phyloP scores from a whole-genome alignment of 2,329 filamentous ascomycete genomes.

The Aspergillus floridensis region DNA sequence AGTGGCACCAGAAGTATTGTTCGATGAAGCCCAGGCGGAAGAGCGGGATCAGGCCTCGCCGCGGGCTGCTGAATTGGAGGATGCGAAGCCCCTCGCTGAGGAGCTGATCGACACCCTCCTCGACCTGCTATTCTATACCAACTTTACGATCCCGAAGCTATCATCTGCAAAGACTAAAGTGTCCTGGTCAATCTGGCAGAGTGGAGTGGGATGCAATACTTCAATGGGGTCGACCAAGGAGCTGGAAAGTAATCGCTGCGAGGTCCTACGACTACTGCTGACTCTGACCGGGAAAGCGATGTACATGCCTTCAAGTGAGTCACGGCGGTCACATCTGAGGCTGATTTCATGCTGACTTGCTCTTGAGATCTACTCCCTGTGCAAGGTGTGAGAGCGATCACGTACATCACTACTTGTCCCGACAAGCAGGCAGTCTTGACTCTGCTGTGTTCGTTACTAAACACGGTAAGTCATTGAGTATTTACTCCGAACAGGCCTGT shows the following conservation, averaged over 20 bases:
- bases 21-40: constrained; percentile 68
- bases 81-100: constrained; percentile 83
- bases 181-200: constrained; percentile 95
- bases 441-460: constrained; percentile 85
- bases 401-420: constrained; percentile 80
- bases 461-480: constrained; percentile 65
- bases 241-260: constrained; percentile 86
- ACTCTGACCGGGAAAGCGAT: constrained; percentile 87
- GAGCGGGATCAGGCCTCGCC: constrained; percentile 45
- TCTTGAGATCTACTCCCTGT: constrained; percentile 65
- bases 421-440: constrained; percentile 92
- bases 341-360: constrained; percentile 9
- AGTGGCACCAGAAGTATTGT: constrained; percentile 73
- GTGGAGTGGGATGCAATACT: constrained; percentile 91
- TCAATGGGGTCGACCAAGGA: constrained; percentile 85
- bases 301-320: constrained; percentile 76
- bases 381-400: constrained; percentile 77
- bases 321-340: not conserved
- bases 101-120: constrained; percentile 87
- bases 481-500: not conserved
- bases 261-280: constrained; percentile 81
- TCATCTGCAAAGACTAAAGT: constrained; percentile 73
- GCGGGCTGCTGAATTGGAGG: constrained; percentile 66
- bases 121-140: constrained; percentile 86
- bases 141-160: constrained; percentile 77